A percentile compares a stretch with the other conserved stretches of the same genome.
Conservation (phyloP, 2,329 filamentous ascomycete species). For the Peltaster fructicola region DNA sequence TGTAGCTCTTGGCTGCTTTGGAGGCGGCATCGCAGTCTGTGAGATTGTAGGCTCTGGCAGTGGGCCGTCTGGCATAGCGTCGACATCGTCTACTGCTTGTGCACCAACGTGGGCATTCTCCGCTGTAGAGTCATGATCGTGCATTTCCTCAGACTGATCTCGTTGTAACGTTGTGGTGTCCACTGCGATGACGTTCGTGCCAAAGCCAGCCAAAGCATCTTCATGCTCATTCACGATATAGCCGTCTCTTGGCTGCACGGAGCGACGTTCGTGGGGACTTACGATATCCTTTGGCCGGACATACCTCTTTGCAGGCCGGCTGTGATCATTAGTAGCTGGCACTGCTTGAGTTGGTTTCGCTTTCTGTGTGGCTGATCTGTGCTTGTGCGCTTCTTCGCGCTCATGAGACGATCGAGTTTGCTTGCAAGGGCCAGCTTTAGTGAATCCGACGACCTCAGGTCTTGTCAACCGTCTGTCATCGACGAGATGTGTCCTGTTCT, state of each 20-base stretch:
- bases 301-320: not conserved
- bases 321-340: not conserved
- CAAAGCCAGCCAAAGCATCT: slow-evolving; percentile 8
- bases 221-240: slow-evolving; percentile 7
- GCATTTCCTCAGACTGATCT: slow-evolving; percentile 1
- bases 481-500: no score
- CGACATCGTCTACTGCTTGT: slow-evolving; percentile 3
- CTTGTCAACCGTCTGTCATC: no score
- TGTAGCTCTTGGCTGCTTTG: slow-evolving; percentile 2
- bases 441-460: no score
- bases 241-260: no score
- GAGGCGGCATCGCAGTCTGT: slow-evolving; percentile 11
- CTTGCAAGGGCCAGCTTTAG: no score
- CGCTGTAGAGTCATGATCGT: slow-evolving; percentile 3
- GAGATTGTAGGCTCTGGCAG: slow-evolving; percentile 6
- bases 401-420: no score
- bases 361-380: not conserved
- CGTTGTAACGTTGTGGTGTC: not conserved
- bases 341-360: not conserved
- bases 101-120: slow-evolving; percentile 6
- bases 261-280: slow-evolving; percentile 4
- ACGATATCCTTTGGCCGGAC: not conserved
- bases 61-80: slow-evolving; percentile 1
- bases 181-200: slow-evolving; percentile 1
- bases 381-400: not conserved